phyloP scores from a whole-genome alignment of 2,329 filamentous ascomycete genomes.

The Pyricularia grisea region DNA sequence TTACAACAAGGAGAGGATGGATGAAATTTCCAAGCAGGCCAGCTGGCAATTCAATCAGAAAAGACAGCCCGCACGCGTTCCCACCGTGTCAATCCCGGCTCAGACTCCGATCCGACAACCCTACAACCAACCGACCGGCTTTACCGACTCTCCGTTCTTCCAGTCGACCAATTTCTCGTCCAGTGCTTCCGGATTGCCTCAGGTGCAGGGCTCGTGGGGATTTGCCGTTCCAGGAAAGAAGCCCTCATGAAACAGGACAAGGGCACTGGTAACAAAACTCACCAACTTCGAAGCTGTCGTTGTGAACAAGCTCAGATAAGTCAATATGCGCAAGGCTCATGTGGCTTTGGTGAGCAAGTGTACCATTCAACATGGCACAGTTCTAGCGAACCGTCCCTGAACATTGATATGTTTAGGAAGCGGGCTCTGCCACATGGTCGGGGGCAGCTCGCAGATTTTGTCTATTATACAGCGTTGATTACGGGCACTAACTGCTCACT shows the following conservation, averaged over 20 bases:
- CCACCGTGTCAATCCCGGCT: neutral
- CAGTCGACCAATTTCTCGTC: slow-evolving; percentile 19
- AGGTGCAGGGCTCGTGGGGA: slow-evolving; percentile 22
- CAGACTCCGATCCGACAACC: neutral
- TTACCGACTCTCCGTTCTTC: slow-evolving; percentile 7
- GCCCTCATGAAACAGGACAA: neutral
- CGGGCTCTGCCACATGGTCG: neutral
- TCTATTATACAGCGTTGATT: neutral
- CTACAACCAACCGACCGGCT: neutral
- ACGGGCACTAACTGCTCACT: neutral
- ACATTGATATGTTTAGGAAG: neutral
- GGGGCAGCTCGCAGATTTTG: neutral
- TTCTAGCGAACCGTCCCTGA: neutral
- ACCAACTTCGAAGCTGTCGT: neutral
- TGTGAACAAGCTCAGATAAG: neutral
- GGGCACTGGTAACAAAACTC: neutral
- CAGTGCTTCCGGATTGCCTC: slow-evolving; percentile 18
- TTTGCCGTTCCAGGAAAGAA: neutral
- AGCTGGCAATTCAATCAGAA: neutral
- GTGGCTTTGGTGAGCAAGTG: neutral
- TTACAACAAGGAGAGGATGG: slow-evolving; percentile 1
- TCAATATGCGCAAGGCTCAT: neutral
- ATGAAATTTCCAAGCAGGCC: neutral
- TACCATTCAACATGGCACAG: neutral
- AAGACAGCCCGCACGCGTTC: neutral